Base-by-base conservation (phyloP, 2,329 filamentous ascomycete genomes). In the Septoria petroselini region DNA sequence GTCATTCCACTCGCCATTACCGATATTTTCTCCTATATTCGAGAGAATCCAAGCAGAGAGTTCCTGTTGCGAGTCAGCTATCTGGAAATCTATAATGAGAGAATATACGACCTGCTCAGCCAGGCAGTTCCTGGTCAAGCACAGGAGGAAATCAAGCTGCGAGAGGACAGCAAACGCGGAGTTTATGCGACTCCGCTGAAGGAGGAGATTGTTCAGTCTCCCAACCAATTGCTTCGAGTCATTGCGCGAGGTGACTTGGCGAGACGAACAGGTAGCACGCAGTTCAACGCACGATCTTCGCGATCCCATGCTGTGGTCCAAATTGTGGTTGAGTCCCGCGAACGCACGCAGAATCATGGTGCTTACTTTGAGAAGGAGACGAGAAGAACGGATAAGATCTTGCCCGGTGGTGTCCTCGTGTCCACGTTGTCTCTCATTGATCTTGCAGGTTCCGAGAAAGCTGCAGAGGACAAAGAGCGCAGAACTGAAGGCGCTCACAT, bases 11-110 rank as follows among this genome's bases (percentile, higher is more conserved):
- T 97, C 31, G 93, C 93, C 31, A 97, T 98, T 62, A 97, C 93
- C 55, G 93, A 98, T 66, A 98, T 98, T 44, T 98, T 98, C 70
- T 97, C 93, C 0, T 98, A 96, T 69, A 98, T 98, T 60, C 85
- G 93, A 50, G 93, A 98, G 72, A 97, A 93, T 1, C 93, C 93
- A 0, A 88, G 90, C 29, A 81, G 93, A 53, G 93, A 98, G 66
- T 98, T 98, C 59, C 72, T 98, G 50, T 79, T 98, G 50, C 85
- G 93, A 55, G 93, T 98, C 66, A 97, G 91, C 75, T 98, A 98
- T 67, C 77, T 98, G 55, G 93, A 98, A 73, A 98, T 98, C 54
- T 98, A 98, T 73, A 98, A 98, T 64, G 93, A 98, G 68, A 94
- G 82, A 70, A 97, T 98, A 50, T 88, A 96, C 66, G 93, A 98